These are phyloP conservation scores for Ambrosiella xylebori DNA, from an alignment of 2,329 filamentous ascomycete genomes.

Conservation along the genomic window DNA sequence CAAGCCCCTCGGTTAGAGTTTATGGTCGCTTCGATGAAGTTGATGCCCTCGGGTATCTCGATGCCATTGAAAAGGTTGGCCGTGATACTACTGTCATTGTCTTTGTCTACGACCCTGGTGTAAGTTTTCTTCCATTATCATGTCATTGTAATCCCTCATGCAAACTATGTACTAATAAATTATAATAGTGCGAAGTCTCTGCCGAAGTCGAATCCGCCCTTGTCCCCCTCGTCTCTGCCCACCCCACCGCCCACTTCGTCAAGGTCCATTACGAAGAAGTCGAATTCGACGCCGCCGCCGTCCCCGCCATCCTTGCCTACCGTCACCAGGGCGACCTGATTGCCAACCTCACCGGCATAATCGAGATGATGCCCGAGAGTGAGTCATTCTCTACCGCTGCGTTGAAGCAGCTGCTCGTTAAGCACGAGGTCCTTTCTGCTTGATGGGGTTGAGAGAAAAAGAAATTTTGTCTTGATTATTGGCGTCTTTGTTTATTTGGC, in stretches of 20 bases:
- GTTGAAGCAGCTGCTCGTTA: constrained; percentile 34
- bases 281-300: constrained; percentile 77
- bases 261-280: constrained; percentile 84
- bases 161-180: constrained; percentile 14
- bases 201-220: constrained; percentile 64
- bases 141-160: background rate
- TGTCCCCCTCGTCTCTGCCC: constrained; percentile 50
- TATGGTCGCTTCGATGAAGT: constrained; percentile 72
- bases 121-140: constrained; percentile 27
- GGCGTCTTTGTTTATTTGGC: too few relatives aligned
- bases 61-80: constrained; percentile 81
- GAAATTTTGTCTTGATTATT: too few relatives aligned
- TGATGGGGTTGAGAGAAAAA: too few relatives aligned
- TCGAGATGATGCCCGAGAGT: constrained; percentile 66
- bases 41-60: constrained; percentile 82
- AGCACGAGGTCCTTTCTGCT: constrained; percentile 29
- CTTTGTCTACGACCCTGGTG: constrained; percentile 77
- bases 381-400: constrained; percentile 39
- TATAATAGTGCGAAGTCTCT: constrained; percentile 56
- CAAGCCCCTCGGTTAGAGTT: constrained; percentile 57
- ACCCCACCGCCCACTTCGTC: constrained; percentile 66
- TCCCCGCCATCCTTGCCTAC: constrained; percentile 81
- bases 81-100: constrained; percentile 75
- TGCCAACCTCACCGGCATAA: constrained; percentile 71
- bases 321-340: constrained; percentile 75